These are phyloP conservation scores for Yamadazyma dushanensis DNA, from an alignment of 1,139 yeast species.

Conservation along the genomic window DNA sequence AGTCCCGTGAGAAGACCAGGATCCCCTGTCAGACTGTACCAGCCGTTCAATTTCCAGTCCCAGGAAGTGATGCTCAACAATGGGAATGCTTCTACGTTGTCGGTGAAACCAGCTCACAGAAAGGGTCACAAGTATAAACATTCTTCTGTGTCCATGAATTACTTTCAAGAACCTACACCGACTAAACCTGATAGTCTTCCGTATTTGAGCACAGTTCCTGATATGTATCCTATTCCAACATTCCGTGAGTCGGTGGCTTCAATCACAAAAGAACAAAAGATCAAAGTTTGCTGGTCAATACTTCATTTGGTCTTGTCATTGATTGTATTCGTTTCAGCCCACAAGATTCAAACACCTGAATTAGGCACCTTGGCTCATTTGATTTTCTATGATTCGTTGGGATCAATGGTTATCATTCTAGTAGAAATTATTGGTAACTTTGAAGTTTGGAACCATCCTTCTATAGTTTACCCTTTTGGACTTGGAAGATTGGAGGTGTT, in stretches of 20 bases:
- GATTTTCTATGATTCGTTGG: slow-evolving; percentile 82
- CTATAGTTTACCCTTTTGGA: slow-evolving; percentile 87
- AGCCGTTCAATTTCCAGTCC: slow-evolving; percentile 47
- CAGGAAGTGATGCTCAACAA: slow-evolving; percentile 38
- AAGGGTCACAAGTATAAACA: slow-evolving; percentile 95
- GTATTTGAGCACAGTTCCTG: slow-evolving; percentile 69
- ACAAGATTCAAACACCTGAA: slow-evolving; percentile 56
- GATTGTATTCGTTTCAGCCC: slow-evolving; percentile 61
- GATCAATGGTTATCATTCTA: slow-evolving; percentile 65
- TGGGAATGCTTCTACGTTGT: slow-evolving; percentile 27
- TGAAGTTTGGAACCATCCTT: slow-evolving; percentile 87
- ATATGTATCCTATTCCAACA: slow-evolving; percentile 79
- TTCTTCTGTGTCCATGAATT: slow-evolving; percentile 94
- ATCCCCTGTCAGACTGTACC: slow-evolving; percentile 34
- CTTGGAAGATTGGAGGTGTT: slow-evolving; percentile 84
- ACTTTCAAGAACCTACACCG: slow-evolving; percentile 89
- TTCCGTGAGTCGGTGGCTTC: slow-evolving; percentile 59
- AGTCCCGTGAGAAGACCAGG: slow-evolving; percentile 30
- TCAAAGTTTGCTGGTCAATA: slow-evolving; percentile 64
- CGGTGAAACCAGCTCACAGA: slow-evolving; percentile 67
- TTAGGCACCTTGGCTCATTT: slow-evolving; percentile 84
- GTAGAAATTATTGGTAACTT: slow-evolving; percentile 86
- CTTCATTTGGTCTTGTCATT: slow-evolving; percentile 59
- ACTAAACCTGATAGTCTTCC: slow-evolving; percentile 9
- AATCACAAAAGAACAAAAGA: slow-evolving; percentile 52